Evolutionary conservation across 2,329 filamentous ascomycete genomes (phyloP), one percentile per base, ranked within the genome.

Genomic region (Chrysosporium queenslandicum): DNA sequence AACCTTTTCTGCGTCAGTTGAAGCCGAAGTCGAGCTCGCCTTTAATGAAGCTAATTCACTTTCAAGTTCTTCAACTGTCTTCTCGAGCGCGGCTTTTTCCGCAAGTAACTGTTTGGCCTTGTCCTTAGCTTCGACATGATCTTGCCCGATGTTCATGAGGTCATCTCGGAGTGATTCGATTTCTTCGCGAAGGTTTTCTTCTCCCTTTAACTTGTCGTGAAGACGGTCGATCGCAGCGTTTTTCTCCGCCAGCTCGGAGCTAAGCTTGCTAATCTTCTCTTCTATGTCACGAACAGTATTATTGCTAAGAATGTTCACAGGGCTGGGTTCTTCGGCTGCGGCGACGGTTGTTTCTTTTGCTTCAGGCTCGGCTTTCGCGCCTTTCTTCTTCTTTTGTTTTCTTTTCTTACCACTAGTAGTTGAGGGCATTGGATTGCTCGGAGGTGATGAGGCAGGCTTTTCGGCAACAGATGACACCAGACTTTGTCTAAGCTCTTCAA

Each of bases 361-460:
- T 9, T 58, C 47, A 12, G 73, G 68, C 5, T 68, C 66, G 5
- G 67, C 67, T 57, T 78, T 80, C 29, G 76, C 79, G 16, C 79
- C 81, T 73, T 90, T 91, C 69, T 83, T 86, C 77, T 94, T 95
- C 74, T 91, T 94, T 66, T 87, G 87, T 58, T 89, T 94, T 68
- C 87, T 90, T 69, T 87, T 94, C 71, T 89, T 91, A 54, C 71
- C 71, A 9, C 73, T 67, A 12, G 63, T 68, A 12, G 69, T 64
- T 27, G 60, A 59, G 16, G 60, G 54, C 4, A 41, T 16, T 11
- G 32, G 16, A 2, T 52, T 51, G 14, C 58, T 23, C 1, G 53
- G 53, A 16, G 58, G 42, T 20, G 58, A 45, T 50, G 61, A 63
- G 8, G 42, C 58, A 5, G 61, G 8, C 3, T 53, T 51, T 14